These are phyloP conservation scores for Verticillium alfalfae DNA, from an alignment of 2,329 filamentous ascomycete species.

Conservation along the genomic window DNA sequence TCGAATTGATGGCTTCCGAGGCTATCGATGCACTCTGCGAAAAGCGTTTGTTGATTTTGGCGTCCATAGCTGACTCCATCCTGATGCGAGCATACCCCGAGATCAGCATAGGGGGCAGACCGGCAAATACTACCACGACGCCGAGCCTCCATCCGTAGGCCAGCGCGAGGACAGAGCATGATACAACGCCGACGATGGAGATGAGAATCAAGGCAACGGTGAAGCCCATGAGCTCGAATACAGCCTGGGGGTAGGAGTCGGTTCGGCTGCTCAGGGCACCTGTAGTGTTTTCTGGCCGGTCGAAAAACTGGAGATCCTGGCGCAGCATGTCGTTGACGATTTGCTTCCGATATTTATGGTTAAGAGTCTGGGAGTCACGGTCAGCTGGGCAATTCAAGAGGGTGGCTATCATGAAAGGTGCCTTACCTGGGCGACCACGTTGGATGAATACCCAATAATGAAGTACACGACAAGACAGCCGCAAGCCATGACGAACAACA, in stretches of 20 bases:
- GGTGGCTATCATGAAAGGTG: neutral
- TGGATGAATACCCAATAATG: conserved; percentile 12
- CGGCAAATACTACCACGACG: conserved; percentile 34
- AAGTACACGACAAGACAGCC: conserved; percentile 15
- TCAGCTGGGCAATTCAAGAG: neutral
- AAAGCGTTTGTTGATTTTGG: conserved; percentile 25
- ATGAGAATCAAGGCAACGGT: conserved; percentile 36
- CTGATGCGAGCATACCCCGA: conserved; percentile 35
- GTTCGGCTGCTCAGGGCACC: conserved; percentile 25
- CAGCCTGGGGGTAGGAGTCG: conserved; percentile 27
- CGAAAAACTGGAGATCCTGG: conserved; percentile 36
- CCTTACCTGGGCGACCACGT: conserved; percentile 12
- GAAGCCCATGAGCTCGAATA: conserved; percentile 38
- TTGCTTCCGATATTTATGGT: conserved; percentile 15
- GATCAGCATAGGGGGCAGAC: conserved; percentile 31
- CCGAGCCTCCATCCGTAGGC: conserved; percentile 37
- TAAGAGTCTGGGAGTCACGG: conserved; percentile 5
- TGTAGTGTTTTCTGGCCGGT: conserved; percentile 22
- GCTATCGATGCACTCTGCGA: conserved; percentile 36
- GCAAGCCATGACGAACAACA: conserved; percentile 20
- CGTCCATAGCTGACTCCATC: conserved; percentile 33
- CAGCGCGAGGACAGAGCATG: conserved; percentile 31
- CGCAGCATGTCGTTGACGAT: conserved; percentile 19
- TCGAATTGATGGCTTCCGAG: conserved; percentile 36
- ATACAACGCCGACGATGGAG: conserved; percentile 30